These are phyloP conservation scores for Alternaria consortialis DNA, from an alignment of 2,329 filamentous ascomycete genomes.

Conservation along the genomic window DNA sequence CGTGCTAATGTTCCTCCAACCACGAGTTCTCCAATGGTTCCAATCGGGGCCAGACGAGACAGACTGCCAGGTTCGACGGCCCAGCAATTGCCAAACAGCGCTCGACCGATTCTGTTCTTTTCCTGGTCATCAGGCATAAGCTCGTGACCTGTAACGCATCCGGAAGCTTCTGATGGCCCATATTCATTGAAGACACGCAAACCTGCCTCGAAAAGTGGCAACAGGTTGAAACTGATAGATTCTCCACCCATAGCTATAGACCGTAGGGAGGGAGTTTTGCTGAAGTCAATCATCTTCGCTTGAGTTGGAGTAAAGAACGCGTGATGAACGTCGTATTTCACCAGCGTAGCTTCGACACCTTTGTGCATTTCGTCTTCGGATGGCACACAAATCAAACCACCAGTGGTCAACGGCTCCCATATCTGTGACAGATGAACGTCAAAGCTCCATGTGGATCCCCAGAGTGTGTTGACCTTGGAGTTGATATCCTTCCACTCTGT, in stretches of 20 bases:
- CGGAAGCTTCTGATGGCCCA: background rate
- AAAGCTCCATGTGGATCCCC: background rate
- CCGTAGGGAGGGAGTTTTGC: background rate
- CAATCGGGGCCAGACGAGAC: background rate
- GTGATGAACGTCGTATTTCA: background rate
- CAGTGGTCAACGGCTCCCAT: background rate
- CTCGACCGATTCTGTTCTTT: background rate
- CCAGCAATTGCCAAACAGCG: background rate
- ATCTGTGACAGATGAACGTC: background rate
- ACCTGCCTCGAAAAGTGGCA: background rate
- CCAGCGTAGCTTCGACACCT: background rate
- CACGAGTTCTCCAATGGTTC: background rate
- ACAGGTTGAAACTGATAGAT: background rate
- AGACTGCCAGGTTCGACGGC: background rate
- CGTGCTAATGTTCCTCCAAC: background rate
- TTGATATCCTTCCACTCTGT: background rate
- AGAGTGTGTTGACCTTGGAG: background rate
- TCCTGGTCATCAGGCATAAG: background rate
- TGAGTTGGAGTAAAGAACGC: background rate
- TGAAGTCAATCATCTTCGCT: background rate
- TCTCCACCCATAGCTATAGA: background rate
- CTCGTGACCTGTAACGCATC: background rate
- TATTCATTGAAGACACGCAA: background rate
- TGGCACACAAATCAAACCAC: background rate
- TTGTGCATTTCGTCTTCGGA: background rate